Conservation (phyloP, 1,284 basidiomycete species). For the Tetrapyrgos nigripes region DNA sequence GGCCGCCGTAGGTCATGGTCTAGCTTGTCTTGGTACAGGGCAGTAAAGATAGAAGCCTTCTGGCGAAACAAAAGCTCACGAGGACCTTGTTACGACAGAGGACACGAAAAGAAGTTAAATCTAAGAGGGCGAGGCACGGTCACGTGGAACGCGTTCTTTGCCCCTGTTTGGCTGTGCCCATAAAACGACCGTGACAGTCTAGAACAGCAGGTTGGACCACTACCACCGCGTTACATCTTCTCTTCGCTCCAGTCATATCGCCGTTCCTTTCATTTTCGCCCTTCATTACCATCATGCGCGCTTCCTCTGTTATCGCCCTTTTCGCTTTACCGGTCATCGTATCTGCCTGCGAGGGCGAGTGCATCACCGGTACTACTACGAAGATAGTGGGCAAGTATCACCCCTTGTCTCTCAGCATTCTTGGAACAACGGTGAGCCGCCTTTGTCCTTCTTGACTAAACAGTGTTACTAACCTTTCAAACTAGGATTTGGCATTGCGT, state of each 20-base stretch:
- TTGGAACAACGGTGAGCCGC: slow-evolving; percentile 46
- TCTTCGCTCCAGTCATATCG: background rate
- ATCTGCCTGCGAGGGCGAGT: slow-evolving; percentile 71
- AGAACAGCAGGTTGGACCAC: no score
- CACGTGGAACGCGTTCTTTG: no score
- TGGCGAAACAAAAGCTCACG: no score
- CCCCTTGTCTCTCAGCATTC: slow-evolving; percentile 39
- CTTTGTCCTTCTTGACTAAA: slow-evolving; percentile 5
- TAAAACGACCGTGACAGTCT: no score
- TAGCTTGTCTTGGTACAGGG: no score
- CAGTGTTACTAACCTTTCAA: background rate
- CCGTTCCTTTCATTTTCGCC: slow-evolving; percentile 4
- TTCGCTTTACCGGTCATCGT: slow-evolving; percentile 40
- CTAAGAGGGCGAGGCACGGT: no score
- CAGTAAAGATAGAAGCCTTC: no score
- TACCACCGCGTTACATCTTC: background rate
- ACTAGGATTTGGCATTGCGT: slow-evolving; percentile 28
- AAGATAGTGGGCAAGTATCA: slow-evolving; percentile 60
- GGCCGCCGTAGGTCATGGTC: no score
- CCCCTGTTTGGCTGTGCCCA: no score
- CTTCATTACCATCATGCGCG: slow-evolving; percentile 18
- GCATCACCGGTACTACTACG: slow-evolving; percentile 63
- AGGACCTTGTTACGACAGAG: no score
- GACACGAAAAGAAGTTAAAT: no score
- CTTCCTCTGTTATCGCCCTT: slow-evolving; percentile 20